Conservation (phyloP, 83 land plant species). For the Thuja plicata region DNA sequence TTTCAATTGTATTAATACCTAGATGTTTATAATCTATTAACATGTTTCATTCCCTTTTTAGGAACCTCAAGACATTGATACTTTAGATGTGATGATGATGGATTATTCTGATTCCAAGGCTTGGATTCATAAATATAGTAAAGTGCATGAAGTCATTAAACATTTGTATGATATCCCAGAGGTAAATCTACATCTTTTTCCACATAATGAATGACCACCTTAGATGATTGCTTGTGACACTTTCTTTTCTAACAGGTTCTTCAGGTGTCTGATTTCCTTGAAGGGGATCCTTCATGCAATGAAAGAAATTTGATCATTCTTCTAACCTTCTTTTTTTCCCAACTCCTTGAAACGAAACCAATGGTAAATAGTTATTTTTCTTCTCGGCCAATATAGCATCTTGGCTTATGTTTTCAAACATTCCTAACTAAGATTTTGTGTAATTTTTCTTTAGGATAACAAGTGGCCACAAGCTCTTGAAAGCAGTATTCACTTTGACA, state of each 20-base stretch:
- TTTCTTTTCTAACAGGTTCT: constrained; percentile 46
- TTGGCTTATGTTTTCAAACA: background rate
- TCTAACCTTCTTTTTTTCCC: constrained; percentile 50
- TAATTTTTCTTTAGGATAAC: background rate
- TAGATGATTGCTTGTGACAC: background rate
- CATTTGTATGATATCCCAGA: constrained; percentile 27
- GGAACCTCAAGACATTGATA: background rate
- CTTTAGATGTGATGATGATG: background rate
- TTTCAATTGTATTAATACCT: background rate
- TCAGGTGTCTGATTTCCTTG: constrained; percentile 51
- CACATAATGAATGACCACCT: background rate
- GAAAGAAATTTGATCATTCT: constrained; percentile 61
- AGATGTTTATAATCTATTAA: background rate
- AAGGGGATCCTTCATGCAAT: constrained; percentile 47
- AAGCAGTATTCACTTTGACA: background rate
- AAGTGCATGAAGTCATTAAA: constrained; percentile 21
- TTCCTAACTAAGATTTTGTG: background rate
- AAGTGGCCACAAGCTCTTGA: background rate
- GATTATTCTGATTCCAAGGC: background rate
- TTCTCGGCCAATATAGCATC: background rate
- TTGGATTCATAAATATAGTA: constrained; percentile 21
- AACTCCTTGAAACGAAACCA: constrained; percentile 45
- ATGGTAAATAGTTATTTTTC: constrained; percentile 27
- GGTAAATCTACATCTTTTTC: constrained; percentile 20
- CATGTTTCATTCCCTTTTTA: background rate